A percentile compares a stretch with the other conserved stretches of the same genome.
Conservation (phyloP, 2,329 filamentous ascomycete genomes). For the Exserohilum rostratum region DNA sequence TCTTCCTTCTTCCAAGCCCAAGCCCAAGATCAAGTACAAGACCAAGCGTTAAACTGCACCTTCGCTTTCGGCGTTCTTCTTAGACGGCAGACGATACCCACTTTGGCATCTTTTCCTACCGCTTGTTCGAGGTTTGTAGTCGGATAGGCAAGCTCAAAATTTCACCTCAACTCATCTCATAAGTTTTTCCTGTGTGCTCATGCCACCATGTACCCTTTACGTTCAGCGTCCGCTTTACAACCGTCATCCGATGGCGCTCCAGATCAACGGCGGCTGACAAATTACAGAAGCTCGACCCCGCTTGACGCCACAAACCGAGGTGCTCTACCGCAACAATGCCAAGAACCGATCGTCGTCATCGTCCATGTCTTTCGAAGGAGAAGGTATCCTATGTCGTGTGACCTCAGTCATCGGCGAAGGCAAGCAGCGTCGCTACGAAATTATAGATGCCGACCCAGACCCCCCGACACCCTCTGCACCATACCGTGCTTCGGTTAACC, state of each 20-base stretch:
- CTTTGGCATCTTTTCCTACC: slow-evolving; percentile 16
- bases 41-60: slow-evolving; percentile 21
- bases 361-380: slow-evolving; percentile 50
- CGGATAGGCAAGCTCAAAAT: slow-evolving; percentile 25
- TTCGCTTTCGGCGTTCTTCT: slow-evolving; percentile 13
- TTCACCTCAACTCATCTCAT: slow-evolving; percentile 19
- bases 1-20: slow-evolving; percentile 34
- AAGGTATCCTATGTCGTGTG: slow-evolving; percentile 59
- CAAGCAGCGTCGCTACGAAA: slow-evolving; percentile 60
- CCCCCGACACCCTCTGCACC: slow-evolving; percentile 46
- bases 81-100: slow-evolving; percentile 30
- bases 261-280: slow-evolving; percentile 1
- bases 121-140: slow-evolving; percentile 28
- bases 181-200: slow-evolving; percentile 15
- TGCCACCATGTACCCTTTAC: slow-evolving; percentile 8
- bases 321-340: slow-evolving; percentile 58
- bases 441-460: slow-evolving; percentile 57
- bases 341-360: slow-evolving; percentile 40
- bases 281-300: slow-evolving; percentile 32
- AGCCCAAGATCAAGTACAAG: slow-evolving; percentile 19
- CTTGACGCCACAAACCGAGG: slow-evolving; percentile 53
- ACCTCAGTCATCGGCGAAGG: slow-evolving; percentile 60
- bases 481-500: slow-evolving; percentile 55
- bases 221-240: slow-evolving; percentile 1
- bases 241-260: not conserved